Percentiles rank a stretch among this genome's conserved stretches.
Conservation (phyloP, 139 green algal genomes). For the Chlamydomonas eustigma region DNA sequence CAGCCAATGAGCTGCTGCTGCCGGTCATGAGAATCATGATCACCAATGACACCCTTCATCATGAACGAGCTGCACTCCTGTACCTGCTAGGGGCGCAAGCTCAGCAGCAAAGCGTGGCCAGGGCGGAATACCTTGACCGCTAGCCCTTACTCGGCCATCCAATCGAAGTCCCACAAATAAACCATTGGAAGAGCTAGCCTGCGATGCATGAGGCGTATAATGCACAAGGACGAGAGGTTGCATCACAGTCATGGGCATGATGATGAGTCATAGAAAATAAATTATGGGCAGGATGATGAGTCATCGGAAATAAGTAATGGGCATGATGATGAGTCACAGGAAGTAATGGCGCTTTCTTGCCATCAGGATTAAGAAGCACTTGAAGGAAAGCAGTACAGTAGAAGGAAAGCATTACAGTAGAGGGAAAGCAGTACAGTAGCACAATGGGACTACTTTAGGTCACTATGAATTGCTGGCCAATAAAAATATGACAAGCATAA, state of each 20-base stretch:
- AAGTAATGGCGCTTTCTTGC: too few species aligned
- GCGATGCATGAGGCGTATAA: not conserved
- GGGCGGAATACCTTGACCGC: conserved; percentile 6
- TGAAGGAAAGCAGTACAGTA: too few species aligned
- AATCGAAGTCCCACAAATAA: conserved; percentile 15
- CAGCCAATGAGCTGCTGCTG: not conserved
- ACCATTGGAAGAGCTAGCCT: not conserved
- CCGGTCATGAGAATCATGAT: not conserved
- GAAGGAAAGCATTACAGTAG: too few species aligned
- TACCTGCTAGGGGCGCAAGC: conserved; percentile 7
- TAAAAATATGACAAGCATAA: too few species aligned
- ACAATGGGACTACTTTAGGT: too few species aligned
- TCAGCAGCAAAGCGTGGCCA: conserved; percentile 4
- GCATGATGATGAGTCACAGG: too few species aligned
- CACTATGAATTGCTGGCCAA: too few species aligned
- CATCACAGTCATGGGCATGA: not conserved
- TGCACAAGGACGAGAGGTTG: not conserved
- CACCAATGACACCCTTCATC: not conserved
- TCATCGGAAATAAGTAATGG: too few species aligned
- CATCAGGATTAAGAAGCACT: too few species aligned
- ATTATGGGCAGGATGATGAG: too few species aligned
- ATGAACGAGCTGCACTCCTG: not conserved
- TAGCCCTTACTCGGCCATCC: conserved; percentile 8
- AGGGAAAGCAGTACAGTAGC: too few species aligned
- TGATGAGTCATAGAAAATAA: too few species aligned